A percentile compares a stretch with the other conserved stretches of the same genome.
Conservation (phyloP, 2,329 filamentous ascomycete species). For the Acrocalymma vagum region DNA sequence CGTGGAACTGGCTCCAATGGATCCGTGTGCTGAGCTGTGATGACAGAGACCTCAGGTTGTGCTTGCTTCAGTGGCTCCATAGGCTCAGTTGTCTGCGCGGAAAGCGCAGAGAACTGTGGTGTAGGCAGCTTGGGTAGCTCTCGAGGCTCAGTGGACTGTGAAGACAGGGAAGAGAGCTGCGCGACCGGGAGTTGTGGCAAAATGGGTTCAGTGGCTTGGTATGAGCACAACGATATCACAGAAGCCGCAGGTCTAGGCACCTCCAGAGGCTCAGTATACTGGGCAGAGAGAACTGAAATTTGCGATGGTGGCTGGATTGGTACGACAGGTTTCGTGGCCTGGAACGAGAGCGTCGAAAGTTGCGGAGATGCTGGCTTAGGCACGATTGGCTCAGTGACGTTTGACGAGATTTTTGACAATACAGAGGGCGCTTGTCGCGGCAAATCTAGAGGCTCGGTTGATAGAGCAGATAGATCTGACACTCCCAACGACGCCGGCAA, state of each 20-base stretch:
- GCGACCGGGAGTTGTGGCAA: constrained; percentile 20
- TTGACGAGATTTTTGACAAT: constrained; percentile 28
- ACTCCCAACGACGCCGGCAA: constrained; percentile 24
- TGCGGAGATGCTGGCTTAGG: constrained; percentile 8
- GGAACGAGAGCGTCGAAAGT: constrained; percentile 24
- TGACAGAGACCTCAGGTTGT: constrained; percentile 28
- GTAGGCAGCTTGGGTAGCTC: constrained; percentile 18
- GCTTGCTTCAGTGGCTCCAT: constrained; percentile 25
- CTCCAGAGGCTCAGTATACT: constrained; percentile 13
- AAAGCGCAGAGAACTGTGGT: constrained; percentile 27
- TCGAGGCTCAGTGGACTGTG: constrained; percentile 28
- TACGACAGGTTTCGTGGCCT: constrained; percentile 33
- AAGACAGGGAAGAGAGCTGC: constrained; percentile 21
- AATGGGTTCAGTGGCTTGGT: constrained; percentile 25
- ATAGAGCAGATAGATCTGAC: constrained; percentile 37
- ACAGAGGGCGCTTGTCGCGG: constrained; percentile 22
- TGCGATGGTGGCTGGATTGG: constrained; percentile 18
- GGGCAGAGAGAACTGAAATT: constrained; percentile 18
- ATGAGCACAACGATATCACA: constrained; percentile 24
- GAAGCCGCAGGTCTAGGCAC: constrained; percentile 12
- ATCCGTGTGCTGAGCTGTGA: constrained; percentile 38
- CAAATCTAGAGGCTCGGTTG: constrained; percentile 32
- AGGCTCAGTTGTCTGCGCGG: constrained; percentile 34
- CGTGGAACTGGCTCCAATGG: constrained; percentile 26
- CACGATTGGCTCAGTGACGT: constrained; percentile 32